These are phyloP conservation scores for Colletotrichum higginsianum DNA, from an alignment of 2,329 filamentous ascomycete species.

Conservation along the genomic window DNA sequence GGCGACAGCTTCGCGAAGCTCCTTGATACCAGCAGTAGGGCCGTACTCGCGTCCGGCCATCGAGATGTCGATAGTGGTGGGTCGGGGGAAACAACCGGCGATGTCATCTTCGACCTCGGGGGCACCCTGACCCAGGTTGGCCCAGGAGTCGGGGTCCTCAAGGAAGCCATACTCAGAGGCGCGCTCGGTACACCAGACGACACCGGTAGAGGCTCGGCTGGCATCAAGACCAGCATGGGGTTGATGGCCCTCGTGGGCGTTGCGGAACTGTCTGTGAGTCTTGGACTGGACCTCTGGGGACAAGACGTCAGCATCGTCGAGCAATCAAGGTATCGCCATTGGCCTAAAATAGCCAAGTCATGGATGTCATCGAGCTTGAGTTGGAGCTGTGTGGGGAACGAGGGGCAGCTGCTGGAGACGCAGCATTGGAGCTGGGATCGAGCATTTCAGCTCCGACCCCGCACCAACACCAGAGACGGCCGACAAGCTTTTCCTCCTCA, in stretches of 20 bases:
- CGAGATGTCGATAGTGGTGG: constrained; percentile 82
- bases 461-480: constrained; percentile 31
- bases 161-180: constrained; percentile 90
- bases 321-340: not conserved
- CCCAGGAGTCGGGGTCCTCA: constrained; percentile 87
- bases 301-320: constrained; percentile 38
- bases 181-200: constrained; percentile 92
- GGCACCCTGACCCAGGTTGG: constrained; percentile 94
- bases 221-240: constrained; percentile 93
- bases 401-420: constrained; percentile 36
- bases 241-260: constrained; percentile 90
- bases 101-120: constrained; percentile 96
- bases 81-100: constrained; percentile 87
- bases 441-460: constrained; percentile 40
- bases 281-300: constrained; percentile 84
- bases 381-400: constrained; percentile 41
- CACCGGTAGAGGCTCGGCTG: constrained; percentile 89
- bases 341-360: constrained; percentile 29
- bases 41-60: constrained; percentile 90
- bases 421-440: constrained; percentile 20
- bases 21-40: constrained; percentile 94
- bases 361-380: constrained; percentile 32
- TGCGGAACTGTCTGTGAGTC: constrained; percentile 90
- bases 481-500: constrained; percentile 33
- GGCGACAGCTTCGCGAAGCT: constrained; percentile 89